Conservation (phyloP, 208 protist genomes). For the Porcisia hertigi region DNA sequence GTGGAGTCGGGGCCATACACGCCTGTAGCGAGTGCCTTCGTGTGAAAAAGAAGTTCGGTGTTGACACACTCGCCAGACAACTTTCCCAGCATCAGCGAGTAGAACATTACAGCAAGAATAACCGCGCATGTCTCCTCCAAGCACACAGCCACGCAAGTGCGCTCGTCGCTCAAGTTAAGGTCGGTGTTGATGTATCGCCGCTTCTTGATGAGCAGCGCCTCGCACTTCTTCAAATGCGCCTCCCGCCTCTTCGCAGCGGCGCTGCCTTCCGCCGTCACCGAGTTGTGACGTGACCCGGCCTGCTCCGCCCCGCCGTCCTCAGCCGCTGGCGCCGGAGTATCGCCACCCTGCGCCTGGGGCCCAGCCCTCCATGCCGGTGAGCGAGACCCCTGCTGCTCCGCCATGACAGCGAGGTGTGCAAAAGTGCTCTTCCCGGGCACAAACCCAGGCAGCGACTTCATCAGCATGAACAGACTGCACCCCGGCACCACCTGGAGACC, state of each 20-base stretch:
- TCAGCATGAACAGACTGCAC: conserved; percentile 1
- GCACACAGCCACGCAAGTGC: conserved; percentile 5
- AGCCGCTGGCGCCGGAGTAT: background rate
- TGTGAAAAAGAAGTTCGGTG: background rate
- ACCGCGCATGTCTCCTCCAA: background rate
- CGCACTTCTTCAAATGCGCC: background rate
- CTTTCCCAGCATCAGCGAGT: background rate
- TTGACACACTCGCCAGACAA: background rate
- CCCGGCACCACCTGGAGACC: background rate
- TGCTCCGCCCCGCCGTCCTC: background rate
- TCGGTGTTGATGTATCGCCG: background rate
- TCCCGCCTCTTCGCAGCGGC: background rate
- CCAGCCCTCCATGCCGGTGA: background rate
- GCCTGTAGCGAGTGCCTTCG: background rate
- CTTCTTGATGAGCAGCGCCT: background rate
- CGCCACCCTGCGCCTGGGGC: background rate
- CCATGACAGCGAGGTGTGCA: background rate
- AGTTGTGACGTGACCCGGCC: background rate
- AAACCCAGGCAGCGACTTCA: conserved; percentile 1
- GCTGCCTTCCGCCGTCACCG: background rate
- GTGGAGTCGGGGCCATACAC: background rate
- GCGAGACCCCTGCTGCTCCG: background rate
- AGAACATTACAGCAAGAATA: background rate
- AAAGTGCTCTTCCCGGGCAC: conserved; percentile 5
- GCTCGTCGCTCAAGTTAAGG: conserved; percentile 13